Conservation (phyloP, 2,329 filamentous ascomycete species). For the Anthostomella pinea region DNA sequence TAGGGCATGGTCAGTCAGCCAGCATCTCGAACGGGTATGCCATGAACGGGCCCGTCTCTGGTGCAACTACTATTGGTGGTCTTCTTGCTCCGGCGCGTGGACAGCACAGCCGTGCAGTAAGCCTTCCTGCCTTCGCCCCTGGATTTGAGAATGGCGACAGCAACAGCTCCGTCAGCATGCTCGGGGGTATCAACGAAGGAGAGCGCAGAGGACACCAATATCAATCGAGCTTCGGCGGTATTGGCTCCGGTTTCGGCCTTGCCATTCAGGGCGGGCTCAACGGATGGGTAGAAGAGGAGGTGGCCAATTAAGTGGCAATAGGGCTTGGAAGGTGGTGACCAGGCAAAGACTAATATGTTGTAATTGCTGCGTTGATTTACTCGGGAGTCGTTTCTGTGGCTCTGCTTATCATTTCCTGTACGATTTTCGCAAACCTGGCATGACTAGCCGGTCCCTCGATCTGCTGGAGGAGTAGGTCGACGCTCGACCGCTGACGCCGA, state of each 20-base stretch:
- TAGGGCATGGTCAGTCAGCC: conserved; percentile 62
- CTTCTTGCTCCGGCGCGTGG: conserved; percentile 68
- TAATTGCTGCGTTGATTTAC: conserved; percentile 37
- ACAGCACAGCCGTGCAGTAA: conserved; percentile 78
- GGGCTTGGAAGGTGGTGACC: conserved; percentile 5
- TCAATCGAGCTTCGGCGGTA: conserved; percentile 60
- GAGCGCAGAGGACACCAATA: conserved; percentile 65
- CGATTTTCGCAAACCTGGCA: conserved; percentile 33
- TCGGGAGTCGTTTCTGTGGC: conserved; percentile 26
- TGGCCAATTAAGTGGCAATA: conserved; percentile 48
- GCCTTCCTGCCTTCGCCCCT: conserved; percentile 70
- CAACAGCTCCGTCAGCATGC: conserved; percentile 48
- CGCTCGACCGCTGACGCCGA: conserved; percentile 4
- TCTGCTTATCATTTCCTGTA: conserved; percentile 28
- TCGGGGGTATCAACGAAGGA: conserved; percentile 46
- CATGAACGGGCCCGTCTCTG: conserved; percentile 49
- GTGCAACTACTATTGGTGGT: conserved; percentile 69
- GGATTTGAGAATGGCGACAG: conserved; percentile 61
- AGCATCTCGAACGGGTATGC: conserved; percentile 65
- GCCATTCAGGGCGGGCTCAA: conserved; percentile 63
- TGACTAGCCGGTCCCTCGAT: conserved; percentile 30
- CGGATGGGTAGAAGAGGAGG: conserved; percentile 67
- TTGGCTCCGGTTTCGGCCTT: conserved; percentile 58
- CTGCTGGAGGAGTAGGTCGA: conserved; percentile 9
- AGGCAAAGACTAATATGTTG: conserved; percentile 41